Evolutionary conservation across 108 stramenopile genomes (phyloP), one percentile per base, ranked within the genome.

Genomic region (Asterionellopsis glacialis): DNA sequence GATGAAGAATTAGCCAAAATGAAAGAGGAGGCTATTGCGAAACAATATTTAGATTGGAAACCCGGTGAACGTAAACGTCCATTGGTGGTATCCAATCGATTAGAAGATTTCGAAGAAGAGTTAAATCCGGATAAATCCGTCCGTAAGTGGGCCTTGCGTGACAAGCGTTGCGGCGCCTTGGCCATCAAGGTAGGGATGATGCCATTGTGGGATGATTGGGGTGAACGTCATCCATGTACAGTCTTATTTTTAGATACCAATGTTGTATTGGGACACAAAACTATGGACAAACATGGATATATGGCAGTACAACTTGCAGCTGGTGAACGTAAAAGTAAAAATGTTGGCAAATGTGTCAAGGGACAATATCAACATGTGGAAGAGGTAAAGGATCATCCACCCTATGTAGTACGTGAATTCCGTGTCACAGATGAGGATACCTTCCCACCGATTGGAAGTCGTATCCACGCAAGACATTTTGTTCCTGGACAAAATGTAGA

Each of bases 111-210:
- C 48, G 75, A 82, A 42, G 64, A 81, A n/a, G 88, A 86, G 47
- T 56, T 73, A 15, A 64, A 67, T 54, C 33, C 33, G 5, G 77
- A 68, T 22, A 74, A 77, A 39, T 64, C 48, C 25, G 51, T 67
- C 0, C 56, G 75, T 57, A 65, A 70, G 23, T 92, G 91, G 91
- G 87, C 85, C 6, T 55, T 85, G 11, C 65, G 83, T 0, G 84
- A 93, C 59, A 88, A 81, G 45, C 86, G 92, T 23, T 88, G 88
- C 62, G 98, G 96, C 1, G 91, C 91, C 14, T 52, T 98, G 60
- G 96, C 75, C 13, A 86, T 98, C 57, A 99, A 99, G 64, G 87
- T 97, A 24, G 99, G 99, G 2, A 98, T 97, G 96, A 79, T 98
- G 79, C 90, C 94, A 16, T 65, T 96, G 11, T 99, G 95, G 87